Evolutionary conservation across 345 rosid genomes (phyloP).

Genomic region (Eucalyptus cladocalyx): DNA sequence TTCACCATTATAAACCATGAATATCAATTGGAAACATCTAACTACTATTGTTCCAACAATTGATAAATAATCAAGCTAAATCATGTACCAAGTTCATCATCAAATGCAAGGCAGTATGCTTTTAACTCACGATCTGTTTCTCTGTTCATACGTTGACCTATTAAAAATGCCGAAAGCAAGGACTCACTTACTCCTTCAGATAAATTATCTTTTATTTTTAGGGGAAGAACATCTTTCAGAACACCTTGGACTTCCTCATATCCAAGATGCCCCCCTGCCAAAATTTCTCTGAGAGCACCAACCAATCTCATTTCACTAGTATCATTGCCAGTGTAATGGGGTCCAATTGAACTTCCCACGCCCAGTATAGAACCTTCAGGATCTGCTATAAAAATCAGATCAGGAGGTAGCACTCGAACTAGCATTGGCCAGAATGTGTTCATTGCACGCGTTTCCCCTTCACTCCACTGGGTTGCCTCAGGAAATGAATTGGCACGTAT

Average conservation of each 20-base stretch:
- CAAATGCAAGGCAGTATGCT: slow-evolving; percentile 95
- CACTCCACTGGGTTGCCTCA: slow-evolving; percentile 91
- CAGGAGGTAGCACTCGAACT: slow-evolving; percentile 59
- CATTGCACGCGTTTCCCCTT: slow-evolving; percentile 77
- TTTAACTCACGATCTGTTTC: slow-evolving; percentile 93
- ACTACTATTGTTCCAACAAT: not conserved
- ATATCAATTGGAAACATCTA: not conserved
- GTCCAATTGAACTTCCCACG: slow-evolving; percentile 59
- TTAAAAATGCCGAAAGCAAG: slow-evolving; percentile 86
- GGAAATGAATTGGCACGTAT: slow-evolving; percentile 91
- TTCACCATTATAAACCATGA: not conserved
- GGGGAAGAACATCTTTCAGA: slow-evolving; percentile 75
- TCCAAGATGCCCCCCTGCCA: slow-evolving; percentile 96
- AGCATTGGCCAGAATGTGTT: slow-evolving; percentile 69
- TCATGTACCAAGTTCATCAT: slow-evolving; percentile 74
- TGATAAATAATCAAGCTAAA: not conserved
- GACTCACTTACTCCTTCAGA: slow-evolving; percentile 68
- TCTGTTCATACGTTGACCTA: slow-evolving; percentile 96
- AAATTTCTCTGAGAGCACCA: slow-evolving; percentile 87
- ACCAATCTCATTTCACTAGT: slow-evolving; percentile 83
- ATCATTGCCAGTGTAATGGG: slow-evolving; percentile 61
- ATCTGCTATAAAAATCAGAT: slow-evolving; percentile 86
- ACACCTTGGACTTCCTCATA: slow-evolving; percentile 93
- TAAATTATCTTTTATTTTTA: slow-evolving; percentile 27
- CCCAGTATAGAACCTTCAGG: slow-evolving; percentile 93